These are phyloP conservation scores for Achlya hypogyna DNA, from an alignment of 352 stramenopile genomes.

Conservation along the genomic window DNA sequence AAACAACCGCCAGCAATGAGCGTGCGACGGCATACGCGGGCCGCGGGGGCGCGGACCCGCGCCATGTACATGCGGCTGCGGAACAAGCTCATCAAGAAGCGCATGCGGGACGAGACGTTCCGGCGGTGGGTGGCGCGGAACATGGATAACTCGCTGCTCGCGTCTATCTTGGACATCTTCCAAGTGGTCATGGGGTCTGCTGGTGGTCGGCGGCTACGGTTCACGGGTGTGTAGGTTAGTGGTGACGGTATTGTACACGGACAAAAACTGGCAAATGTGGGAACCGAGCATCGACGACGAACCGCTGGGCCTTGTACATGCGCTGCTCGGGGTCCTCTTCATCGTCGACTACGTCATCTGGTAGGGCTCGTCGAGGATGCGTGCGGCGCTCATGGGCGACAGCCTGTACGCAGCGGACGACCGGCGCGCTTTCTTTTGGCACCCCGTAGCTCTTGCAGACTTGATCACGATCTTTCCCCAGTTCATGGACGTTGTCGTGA, in stretches of 20 bases:
- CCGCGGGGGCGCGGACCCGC: too few species aligned
- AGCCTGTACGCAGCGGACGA: conserved; percentile 51
- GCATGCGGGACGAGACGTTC: conserved; percentile 17
- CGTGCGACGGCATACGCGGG: too few species aligned
- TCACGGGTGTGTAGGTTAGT: conserved; percentile 3
- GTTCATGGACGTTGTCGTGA: conserved; percentile 29
- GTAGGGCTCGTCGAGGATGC: neutral
- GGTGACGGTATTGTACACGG: conserved; percentile 6
- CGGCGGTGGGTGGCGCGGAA: conserved; percentile 16
- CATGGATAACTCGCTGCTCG: conserved; percentile 17
- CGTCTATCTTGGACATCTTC: conserved; percentile 7
- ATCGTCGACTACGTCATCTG: conserved; percentile 4
- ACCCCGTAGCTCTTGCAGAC: conserved; percentile 56
- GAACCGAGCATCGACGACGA: neutral
- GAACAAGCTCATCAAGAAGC: conserved; percentile 9
- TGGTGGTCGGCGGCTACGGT: neutral
- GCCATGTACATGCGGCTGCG: neutral
- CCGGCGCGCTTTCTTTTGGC: conserved; percentile 38
- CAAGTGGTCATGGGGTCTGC: conserved; percentile 11
- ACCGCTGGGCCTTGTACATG: neutral
- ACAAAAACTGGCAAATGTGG: conserved; percentile 11
- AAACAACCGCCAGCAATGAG: neutral
- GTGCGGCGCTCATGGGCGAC: neutral
- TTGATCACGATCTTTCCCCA: conserved; percentile 40
- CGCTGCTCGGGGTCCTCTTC: conserved; percentile 9